Conservation (phyloP, 2,329 filamentous ascomycete genomes). For the Botrytis galanthina region DNA sequence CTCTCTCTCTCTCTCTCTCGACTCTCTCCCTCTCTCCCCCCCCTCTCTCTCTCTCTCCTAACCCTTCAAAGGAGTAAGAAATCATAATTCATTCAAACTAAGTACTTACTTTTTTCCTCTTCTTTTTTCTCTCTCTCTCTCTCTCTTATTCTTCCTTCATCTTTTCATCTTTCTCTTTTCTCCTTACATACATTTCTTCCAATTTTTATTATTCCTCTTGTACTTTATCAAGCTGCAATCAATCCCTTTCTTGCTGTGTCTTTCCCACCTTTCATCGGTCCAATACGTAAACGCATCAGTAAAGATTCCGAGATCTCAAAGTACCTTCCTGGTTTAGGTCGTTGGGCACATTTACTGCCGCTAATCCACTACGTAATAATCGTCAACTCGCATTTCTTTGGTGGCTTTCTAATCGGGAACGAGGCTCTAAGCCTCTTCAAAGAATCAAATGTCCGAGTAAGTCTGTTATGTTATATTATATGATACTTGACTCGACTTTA, state of each 20-base stretch:
- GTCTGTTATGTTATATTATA: neutral
- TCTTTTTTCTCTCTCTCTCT: neutral
- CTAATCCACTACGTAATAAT: slow-evolving; percentile 17
- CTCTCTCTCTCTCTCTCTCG: too few relatives aligned
- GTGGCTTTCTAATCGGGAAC: slow-evolving; percentile 17
- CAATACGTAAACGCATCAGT: neutral
- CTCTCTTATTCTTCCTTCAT: neutral
- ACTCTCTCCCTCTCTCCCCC: too few relatives aligned
- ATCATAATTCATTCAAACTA: neutral
- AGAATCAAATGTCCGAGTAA: slow-evolving; percentile 21
- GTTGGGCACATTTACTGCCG: slow-evolving; percentile 1
- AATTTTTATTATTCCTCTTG: neutral
- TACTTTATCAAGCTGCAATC: neutral
- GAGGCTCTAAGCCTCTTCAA: slow-evolving; percentile 20
- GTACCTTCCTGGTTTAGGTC: slow-evolving; percentile 8
- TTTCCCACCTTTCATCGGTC: neutral
- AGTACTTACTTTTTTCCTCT: neutral
- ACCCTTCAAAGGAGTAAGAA: neutral
- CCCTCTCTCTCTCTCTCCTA: too few relatives aligned
- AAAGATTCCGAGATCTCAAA: neutral
- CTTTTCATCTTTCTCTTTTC: neutral
- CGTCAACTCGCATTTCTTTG: slow-evolving; percentile 13
- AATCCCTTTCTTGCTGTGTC: neutral
- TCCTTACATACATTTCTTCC: neutral
- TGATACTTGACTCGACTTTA: neutral